Evolutionary conservation across 108 stramenopile genomes (phyloP), one percentile per base, ranked within the genome.

Genomic region (Pseudonitzschia multiseries): DNA sequence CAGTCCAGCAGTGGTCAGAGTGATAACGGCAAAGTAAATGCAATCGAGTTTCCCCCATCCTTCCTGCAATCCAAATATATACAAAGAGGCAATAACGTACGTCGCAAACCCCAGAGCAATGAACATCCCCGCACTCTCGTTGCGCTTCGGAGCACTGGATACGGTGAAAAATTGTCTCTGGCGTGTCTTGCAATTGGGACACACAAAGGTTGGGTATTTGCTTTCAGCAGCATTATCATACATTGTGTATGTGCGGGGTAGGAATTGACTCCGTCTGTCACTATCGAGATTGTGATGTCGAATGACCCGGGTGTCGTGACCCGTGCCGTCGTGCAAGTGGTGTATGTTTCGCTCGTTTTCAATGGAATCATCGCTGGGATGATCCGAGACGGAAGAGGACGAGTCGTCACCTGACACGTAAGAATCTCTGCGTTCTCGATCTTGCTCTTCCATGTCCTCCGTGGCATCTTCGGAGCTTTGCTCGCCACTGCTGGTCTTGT

Each of bases 21-120:
- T 92, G 33, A 92, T 88, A 5, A 93, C 94, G 60, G 94, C 89
- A 81, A 95, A 95, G 59, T 95, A 95, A 10, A 95, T 83, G 67
- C 94, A 95, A 81, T 95, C 94, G 28, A 93, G 72, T 24, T 89
- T 82, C 32, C 76, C 61, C 94, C 94, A 95, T 14, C 94, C 94
- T 75, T 95, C 94, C 67, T 86, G 70, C 70, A 76, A 68, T 18
- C 94, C 94, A 84, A 93, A 95, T 41, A 95, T 87, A 70, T 90
- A 95, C 21, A 95, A 70, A 0, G 91, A 81, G 22, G 89, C 74
- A 33, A 89, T 78, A 18, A 93, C 81, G 71, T 95, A 95, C 14
- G 93, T 57, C 0, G 70, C 76, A 69, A 95, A 92, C 44, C 87
- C 91, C 14, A 93, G 66, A 14, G 92, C 89, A 56, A 95, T 75